A percentile compares a stretch with the other conserved stretches of the same genome.
Conservation (phyloP, 176 grass and related monocot species). For the Lolium rigidum region DNA sequence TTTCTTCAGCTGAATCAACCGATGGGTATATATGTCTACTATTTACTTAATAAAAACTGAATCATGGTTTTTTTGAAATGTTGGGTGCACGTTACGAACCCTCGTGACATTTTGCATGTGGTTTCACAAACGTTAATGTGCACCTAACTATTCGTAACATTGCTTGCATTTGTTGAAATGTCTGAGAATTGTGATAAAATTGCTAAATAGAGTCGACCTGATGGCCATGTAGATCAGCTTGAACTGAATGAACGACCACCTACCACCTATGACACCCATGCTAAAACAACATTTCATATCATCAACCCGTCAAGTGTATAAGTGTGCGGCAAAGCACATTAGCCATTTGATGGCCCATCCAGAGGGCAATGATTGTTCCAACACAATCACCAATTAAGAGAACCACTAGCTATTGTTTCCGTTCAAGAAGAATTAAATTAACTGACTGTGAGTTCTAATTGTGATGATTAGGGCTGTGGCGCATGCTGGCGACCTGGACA, state of each 20-base stretch:
- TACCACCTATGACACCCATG: background rate
- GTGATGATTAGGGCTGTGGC: background rate
- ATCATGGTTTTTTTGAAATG: background rate
- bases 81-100: background rate
- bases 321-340: background rate
- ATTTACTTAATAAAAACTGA: background rate
- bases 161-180: background rate
- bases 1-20: background rate
- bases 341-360: background rate
- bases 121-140: background rate
- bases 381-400: background rate
- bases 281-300: background rate
- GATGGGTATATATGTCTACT: background rate
- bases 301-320: background rate
- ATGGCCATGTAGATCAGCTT: background rate
- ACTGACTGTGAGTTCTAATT: background rate
- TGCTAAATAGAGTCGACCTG: background rate
- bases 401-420: background rate
- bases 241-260: background rate
- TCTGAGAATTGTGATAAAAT: background rate
- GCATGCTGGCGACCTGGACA: background rate
- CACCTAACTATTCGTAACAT: too few relatives aligned
- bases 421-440: background rate
- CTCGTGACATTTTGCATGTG: background rate
- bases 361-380: background rate